Conservation (phyloP, 495 filamentous ascomycete genomes). For the Venustampulla echinocandica region DNA sequence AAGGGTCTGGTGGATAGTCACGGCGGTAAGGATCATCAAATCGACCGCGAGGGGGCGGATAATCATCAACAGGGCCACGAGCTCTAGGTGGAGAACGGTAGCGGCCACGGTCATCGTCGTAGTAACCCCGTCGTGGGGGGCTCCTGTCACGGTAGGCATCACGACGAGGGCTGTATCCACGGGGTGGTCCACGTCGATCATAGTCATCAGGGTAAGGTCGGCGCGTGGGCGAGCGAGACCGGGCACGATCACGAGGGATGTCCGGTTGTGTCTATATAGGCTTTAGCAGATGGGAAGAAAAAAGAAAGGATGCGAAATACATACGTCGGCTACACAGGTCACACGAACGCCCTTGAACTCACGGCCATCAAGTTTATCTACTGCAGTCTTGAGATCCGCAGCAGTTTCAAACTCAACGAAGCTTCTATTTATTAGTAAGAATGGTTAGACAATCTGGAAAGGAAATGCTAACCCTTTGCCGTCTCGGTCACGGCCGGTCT, state of each 20-base stretch:
- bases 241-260: slow-evolving; percentile 62
- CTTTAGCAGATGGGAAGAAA: not conserved
- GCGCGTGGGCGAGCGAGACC: slow-evolving; percentile 70
- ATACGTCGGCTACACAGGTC: slow-evolving; percentile 77
- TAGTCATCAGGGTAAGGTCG: slow-evolving; percentile 66
- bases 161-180: slow-evolving; percentile 63
- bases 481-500: slow-evolving; percentile 86
- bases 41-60: slow-evolving; percentile 52
- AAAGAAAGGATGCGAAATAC: slow-evolving; percentile 22
- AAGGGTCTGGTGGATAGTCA: slow-evolving; percentile 53
- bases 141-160: slow-evolving; percentile 83
- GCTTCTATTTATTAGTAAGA: slow-evolving; percentile 40
- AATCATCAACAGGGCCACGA: slow-evolving; percentile 61
- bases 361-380: slow-evolving; percentile 83
- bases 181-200: slow-evolving; percentile 67
- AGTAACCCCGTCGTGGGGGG: slow-evolving; percentile 71
- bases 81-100: slow-evolving; percentile 68
- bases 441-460: not conserved
- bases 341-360: slow-evolving; percentile 87
- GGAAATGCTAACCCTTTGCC: slow-evolving; percentile 72
- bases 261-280: slow-evolving; percentile 45
- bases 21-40: slow-evolving; percentile 57
- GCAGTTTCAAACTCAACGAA: slow-evolving; percentile 97
- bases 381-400: slow-evolving; percentile 77
- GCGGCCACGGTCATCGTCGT: slow-evolving; percentile 54